Percentiles rank a stretch among this genome's conserved stretches.
phyloP scores from a whole-genome alignment of 805 yeast species.

The Spathaspora arborariae region DNA sequence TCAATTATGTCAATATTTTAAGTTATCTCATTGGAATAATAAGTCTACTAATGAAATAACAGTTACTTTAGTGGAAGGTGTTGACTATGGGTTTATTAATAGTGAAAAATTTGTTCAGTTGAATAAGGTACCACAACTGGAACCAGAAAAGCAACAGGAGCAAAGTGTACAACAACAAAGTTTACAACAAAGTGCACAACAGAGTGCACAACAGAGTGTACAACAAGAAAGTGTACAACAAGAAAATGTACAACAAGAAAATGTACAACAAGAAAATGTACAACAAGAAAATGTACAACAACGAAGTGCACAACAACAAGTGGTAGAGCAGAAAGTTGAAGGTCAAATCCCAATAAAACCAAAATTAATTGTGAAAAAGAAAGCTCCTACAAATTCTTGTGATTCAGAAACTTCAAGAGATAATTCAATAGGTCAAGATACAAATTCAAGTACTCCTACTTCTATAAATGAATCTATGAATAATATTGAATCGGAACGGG shows the following conservation, averaged over 20 bases:
- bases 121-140: constrained; percentile 8
- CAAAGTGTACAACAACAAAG: not conserved
- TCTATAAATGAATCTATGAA: constrained; percentile 9
- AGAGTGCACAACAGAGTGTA: no score
- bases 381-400: not conserved
- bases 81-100: constrained; percentile 13
- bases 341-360: constrained; percentile 12
- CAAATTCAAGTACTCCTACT: constrained; percentile 3
- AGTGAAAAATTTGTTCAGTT: constrained; percentile 3
- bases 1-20: constrained; percentile 65
- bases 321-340: no score
- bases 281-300: not conserved
- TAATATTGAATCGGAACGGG: constrained; percentile 27
- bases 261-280: no score
- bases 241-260: no score
- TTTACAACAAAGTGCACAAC: not conserved
- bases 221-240: no score
- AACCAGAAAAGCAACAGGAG: not conserved
- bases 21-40: constrained; percentile 47
- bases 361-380: constrained; percentile 12
- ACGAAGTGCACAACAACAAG: not conserved
- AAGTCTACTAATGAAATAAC: constrained; percentile 18
- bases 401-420: constrained; percentile 1
- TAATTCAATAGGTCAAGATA: not conserved
- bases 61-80: constrained; percentile 14